Base-by-base conservation (phyloP, 306 rosid species). In the Fragaria ananassa region DNA sequence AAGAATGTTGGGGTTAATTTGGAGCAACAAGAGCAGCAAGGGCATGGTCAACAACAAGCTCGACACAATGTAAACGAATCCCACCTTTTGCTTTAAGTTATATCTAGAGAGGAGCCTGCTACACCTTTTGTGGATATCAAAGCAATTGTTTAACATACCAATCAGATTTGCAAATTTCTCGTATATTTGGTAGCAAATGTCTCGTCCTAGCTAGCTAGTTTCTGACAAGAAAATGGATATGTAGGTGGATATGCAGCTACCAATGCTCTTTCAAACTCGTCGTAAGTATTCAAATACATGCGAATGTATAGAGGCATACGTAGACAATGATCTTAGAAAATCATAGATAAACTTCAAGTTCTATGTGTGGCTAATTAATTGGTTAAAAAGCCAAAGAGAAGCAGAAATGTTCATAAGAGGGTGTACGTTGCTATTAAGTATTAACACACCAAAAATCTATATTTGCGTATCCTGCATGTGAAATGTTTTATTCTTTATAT, bases 1-100 rank as follows among this genome's bases (percentile, higher is more conserved):
- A 73, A 57, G 15, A 25, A 17, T 57, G 29, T 58, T 18, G 56
- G 77, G 68, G 42, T 74, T 74, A 37, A 41, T 41, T 57, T 73
- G 12, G 35, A 58, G 67, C 6, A 64, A 19, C 25, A 35, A 34
- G 41, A 25, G 70, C 70, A 17, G 45, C 68, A 5, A 2, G 1
- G 23, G 8, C 8, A 42, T 37, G 70, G 47, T 64, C 47, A 64
- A 64, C 70, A 64, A 64, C 70, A 35, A 45, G 46, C 6, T 64
- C 47, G 70, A 35, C 70, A 35, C 70, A 18, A 35, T 10, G 70
- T 37, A 64, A 64, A 64, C 46, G 37, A 37, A 64, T 64, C 70
- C 70, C 70, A 64, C 46, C 3, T 64, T 37, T 64, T 35, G 70
- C 23, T 64, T 64, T 15, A 62, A 63, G 23, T 15, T 63, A 34